Percentiles rank a stretch among this genome's conserved stretches.
Conservation (phyloP, 2,329 filamentous ascomycete species). For the Pseudogymnoascus sp. region DNA sequence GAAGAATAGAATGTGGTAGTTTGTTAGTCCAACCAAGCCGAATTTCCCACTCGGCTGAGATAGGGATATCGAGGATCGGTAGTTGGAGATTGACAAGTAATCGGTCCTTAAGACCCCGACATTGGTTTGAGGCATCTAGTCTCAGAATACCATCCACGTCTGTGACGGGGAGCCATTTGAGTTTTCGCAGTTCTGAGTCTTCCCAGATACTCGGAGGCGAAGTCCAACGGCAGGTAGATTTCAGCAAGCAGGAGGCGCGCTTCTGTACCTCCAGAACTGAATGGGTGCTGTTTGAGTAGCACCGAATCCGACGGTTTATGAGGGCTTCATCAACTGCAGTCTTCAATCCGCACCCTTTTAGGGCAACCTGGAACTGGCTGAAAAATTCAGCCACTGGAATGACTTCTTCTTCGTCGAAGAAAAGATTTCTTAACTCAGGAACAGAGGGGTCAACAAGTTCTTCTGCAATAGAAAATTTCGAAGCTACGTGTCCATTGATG, state of each 20-base stretch:
- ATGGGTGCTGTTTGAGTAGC: constrained; percentile 12
- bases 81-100: constrained; percentile 16
- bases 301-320: constrained; percentile 11
- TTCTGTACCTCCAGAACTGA: constrained; percentile 3
- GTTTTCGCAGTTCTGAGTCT: neutral
- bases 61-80: constrained; percentile 11
- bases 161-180: neutral
- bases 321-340: constrained; percentile 16
- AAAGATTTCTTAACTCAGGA: constrained; percentile 14
- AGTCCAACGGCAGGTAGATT: neutral
- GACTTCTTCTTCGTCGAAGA: constrained; percentile 23
- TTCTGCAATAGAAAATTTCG: constrained; percentile 14
- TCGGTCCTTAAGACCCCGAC: constrained; percentile 13
- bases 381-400: constrained; percentile 17
- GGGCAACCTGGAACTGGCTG: constrained; percentile 11
- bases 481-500: constrained; percentile 12
- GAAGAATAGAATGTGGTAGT: constrained; percentile 9
- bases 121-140: constrained; percentile 15
- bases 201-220: neutral
- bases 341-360: constrained; percentile 19
- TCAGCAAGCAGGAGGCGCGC: neutral
- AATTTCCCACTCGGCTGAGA: constrained; percentile 14
- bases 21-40: constrained; percentile 17
- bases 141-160: neutral
- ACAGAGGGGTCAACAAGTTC: constrained; percentile 18